Conservation (phyloP, 352 stramenopile genomes). For the Globisporangium barbulae region DNA sequence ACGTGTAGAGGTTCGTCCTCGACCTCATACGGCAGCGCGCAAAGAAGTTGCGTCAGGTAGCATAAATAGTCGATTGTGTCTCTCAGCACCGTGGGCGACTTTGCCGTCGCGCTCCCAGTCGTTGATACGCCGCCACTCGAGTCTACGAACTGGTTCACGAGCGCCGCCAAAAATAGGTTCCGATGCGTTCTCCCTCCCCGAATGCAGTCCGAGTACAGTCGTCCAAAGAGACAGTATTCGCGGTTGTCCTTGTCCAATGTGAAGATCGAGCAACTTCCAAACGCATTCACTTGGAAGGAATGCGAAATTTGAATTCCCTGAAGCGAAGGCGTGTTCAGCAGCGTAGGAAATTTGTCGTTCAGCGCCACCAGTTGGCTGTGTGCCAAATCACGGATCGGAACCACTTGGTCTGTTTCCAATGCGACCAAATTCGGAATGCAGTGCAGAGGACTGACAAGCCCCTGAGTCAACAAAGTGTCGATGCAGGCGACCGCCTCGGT, state of each 20-base stretch:
- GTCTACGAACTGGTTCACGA: conserved; percentile 72
- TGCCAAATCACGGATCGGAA: conserved; percentile 58
- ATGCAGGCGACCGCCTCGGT: conserved; percentile 69
- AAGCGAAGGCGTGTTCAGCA: conserved; percentile 51
- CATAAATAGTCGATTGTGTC: conserved; percentile 63
- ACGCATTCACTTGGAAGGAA: conserved; percentile 61
- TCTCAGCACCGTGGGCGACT: background rate
- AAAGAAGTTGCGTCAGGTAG: conserved; percentile 69
- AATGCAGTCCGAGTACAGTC: conserved; percentile 68
- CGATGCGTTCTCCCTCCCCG: conserved; percentile 35
- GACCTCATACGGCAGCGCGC: conserved; percentile 70
- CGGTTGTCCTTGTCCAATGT: conserved; percentile 68
- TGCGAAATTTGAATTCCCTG: conserved; percentile 65
- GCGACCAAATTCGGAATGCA: conserved; percentile 81
- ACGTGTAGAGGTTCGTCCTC: conserved; percentile 83
- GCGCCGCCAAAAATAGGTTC: conserved; percentile 58
- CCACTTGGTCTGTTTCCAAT: conserved; percentile 70
- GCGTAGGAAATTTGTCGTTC: conserved; percentile 51
- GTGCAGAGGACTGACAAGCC: conserved; percentile 69
- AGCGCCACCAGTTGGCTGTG: conserved; percentile 63
- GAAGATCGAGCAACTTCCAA: conserved; percentile 43
- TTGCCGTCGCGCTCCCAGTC: conserved; percentile 7
- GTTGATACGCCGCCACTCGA: conserved; percentile 38
- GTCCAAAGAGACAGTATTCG: conserved; percentile 64
- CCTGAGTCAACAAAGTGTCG: conserved; percentile 64